Evolutionary conservation across 805 yeast genomes (phyloP).

Genomic region (Cyberlindnera euphorbiiphila): DNA sequence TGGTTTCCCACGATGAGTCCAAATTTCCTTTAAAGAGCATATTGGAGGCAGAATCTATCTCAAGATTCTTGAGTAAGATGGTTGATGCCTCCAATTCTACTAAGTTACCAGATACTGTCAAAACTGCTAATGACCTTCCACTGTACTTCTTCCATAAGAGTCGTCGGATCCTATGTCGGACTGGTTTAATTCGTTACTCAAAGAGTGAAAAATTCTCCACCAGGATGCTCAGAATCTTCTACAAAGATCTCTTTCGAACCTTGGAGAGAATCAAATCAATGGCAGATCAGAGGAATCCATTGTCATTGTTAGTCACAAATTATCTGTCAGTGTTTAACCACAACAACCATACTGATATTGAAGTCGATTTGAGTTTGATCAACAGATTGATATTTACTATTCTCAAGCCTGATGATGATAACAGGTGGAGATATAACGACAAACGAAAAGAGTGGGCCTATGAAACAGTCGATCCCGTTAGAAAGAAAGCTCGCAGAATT

Average conservation of each 20-base stretch:
- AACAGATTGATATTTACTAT: slow-evolving; percentile 9
- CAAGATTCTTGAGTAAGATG: slow-evolving; percentile 15
- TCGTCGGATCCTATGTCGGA: slow-evolving; percentile 23
- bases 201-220: slow-evolving; percentile 23
- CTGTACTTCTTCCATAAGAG: slow-evolving; percentile 27
- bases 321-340: slow-evolving; percentile 5
- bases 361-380: slow-evolving; percentile 1
- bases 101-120: slow-evolving; percentile 7
- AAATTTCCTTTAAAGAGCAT: slow-evolving; percentile 22
- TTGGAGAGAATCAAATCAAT: neutral
- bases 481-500: too few species aligned
- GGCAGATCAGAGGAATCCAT: neutral
- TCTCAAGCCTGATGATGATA: slow-evolving; percentile 6
- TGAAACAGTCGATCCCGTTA: too few species aligned
- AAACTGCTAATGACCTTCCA: slow-evolving; percentile 15
- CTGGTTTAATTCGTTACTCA: slow-evolving; percentile 24
- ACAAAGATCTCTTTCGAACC: slow-evolving; percentile 4
- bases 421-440: slow-evolving; percentile 11
- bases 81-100: slow-evolving; percentile 16
- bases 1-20: slow-evolving; percentile 10
- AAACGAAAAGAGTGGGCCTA: slow-evolving; percentile 11
- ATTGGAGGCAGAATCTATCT: slow-evolving; percentile 13
- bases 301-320: slow-evolving; percentile 1
- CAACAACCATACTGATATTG: slow-evolving; percentile 5
- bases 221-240: slow-evolving; percentile 13